Evolutionary conservation across 345 rosid genomes (phyloP), one percentile per base, ranked within the genome.

Genomic region (Salix suchowensis): DNA sequence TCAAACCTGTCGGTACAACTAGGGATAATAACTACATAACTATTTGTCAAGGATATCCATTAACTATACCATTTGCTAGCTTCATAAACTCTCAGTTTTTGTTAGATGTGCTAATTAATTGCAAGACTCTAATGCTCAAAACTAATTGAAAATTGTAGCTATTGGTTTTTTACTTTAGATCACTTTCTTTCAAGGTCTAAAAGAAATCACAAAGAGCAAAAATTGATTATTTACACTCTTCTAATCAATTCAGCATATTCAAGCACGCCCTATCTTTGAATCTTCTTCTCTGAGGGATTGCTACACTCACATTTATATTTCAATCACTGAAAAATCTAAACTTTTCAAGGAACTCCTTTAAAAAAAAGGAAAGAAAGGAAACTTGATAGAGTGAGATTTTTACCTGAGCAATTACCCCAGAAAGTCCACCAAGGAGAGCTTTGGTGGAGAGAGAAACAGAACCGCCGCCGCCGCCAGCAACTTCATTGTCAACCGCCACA

Each of bases 391-490:
- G 50, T 46, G 50, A 46, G 44, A 11, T 46, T 46, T 46, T 46
- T 85, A 89, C 98, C 98, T 94, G 97, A 75, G 97, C 96, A 54
- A 88, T 80, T 66, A 85, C 94, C 76, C 98, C 98, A 54, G 98
- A 92, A 34, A 87, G 42, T 14, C 97, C 97, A 74, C 98, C 97
- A 23, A 85, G 37, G 62, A 92, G 77, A 55, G 98, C 96, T 77
- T 87, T 89, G 2, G 80, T 46, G 50, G 84, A 69, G 28, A 94
- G 88, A 77, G 96, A 84, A 88, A 88, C 82, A 70, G 88, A 83
- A 76, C 79, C 87, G 69, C 76, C 75, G 14, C 62, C 90, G 18
- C 65, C 54, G 36, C 78, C 81, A 28, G 18, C 72, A 50, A 28
- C 50, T 8, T 13, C 71, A 37, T 34, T 21, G 23, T 54, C 55